Evolutionary conservation across 345 rosid species (phyloP), one percentile per base, ranked within the genome.

Genomic region (Salix purpurea): DNA sequence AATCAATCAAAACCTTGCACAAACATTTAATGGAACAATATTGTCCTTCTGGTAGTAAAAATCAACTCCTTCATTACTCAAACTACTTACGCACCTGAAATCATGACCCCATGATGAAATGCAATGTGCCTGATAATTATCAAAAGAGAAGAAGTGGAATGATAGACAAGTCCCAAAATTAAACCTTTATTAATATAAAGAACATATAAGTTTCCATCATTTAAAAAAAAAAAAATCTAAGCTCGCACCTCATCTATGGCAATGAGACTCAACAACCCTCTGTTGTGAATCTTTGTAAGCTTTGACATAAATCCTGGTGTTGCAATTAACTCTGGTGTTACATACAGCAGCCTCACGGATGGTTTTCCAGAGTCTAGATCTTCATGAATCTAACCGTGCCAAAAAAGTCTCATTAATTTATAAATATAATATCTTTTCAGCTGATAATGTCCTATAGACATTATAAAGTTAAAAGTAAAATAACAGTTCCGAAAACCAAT

Each of bases 41-140:
- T 46, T 46, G 52, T 46, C 52, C 5, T 46, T 14, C 52, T 46
- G 18, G 52, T 46, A 46, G 19, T 14, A 66, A 67, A 26, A 58
- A 15, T 7, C 54, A 69, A 19, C 32, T 16, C 60, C 70, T 23
- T 23, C 68, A 46, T 77, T 28, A 77, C 48, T 70, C 36, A 40
- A 78, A 86, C 65, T 13, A 73, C 70, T 64, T 28, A 83, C 86
- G 65, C 84, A 91, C 99, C 99, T 96, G 90, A 96, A 96, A 86
- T 96, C 97, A 76, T 96, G 98, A 76, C 99, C 98, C 99, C 99
- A 96, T 16, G 94, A 81, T 74, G 99, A 95, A 85, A 95, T 91
- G 86, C 98, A 96, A 77, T 96, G 99, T 72, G 98, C 98, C 97
- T 96, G 92, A 67, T 65, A 88, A 80, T 77, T 79, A 74, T 52